A percentile compares a stretch with the other conserved stretches of the same genome.
Evolutionary conservation across 2,329 filamentous ascomycete genomes (phyloP).

Genomic region (Purpureocillium takamizusanense): DNA sequence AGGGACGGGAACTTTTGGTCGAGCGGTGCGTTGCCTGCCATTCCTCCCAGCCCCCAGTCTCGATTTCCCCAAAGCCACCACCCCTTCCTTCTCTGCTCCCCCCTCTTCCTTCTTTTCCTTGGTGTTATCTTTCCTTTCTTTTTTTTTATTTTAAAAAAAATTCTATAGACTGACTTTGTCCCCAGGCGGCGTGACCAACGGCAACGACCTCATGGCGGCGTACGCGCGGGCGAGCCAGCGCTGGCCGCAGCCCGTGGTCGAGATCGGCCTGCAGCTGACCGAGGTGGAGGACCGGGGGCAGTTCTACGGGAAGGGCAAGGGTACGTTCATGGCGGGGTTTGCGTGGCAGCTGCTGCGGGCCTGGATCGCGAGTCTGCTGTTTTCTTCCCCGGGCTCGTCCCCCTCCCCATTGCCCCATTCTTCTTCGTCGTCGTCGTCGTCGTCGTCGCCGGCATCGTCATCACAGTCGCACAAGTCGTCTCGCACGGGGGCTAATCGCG

Average conservation of each 20-base stretch:
- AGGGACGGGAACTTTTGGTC: slow-evolving; percentile 46
- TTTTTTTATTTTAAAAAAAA: too few relatives aligned
- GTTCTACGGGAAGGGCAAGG: slow-evolving; percentile 29
- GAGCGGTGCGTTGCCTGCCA: slow-evolving; percentile 28
- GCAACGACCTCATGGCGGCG: slow-evolving; percentile 45
- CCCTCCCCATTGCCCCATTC: too few relatives aligned
- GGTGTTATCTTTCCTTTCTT: too few relatives aligned
- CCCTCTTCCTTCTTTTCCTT: too few relatives aligned
- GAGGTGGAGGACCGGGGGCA: slow-evolving; percentile 41
- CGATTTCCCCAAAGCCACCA: too few relatives aligned
- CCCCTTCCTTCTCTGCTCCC: too few relatives aligned
- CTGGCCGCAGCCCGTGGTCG: slow-evolving; percentile 33
- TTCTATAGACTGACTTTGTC: too few relatives aligned
- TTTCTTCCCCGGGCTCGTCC: too few relatives aligned
- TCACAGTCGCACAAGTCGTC: neutral
- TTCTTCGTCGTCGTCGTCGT: neutral
- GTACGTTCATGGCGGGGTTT: slow-evolving; percentile 20
- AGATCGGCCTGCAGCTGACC: slow-evolving; percentile 32
- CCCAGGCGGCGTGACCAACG: slow-evolving; percentile 44
- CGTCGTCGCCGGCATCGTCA: neutral
- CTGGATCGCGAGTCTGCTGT: slow-evolving; percentile 10
- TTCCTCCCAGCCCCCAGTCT: too few relatives aligned
- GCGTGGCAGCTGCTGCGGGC: slow-evolving; percentile 29
- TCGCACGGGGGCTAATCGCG: neutral
- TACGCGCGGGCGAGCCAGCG: slow-evolving; percentile 35